Evolutionary conservation across 495 filamentous ascomycete species (phyloP).

Genomic region (Annulohypoxylon moriforme): DNA sequence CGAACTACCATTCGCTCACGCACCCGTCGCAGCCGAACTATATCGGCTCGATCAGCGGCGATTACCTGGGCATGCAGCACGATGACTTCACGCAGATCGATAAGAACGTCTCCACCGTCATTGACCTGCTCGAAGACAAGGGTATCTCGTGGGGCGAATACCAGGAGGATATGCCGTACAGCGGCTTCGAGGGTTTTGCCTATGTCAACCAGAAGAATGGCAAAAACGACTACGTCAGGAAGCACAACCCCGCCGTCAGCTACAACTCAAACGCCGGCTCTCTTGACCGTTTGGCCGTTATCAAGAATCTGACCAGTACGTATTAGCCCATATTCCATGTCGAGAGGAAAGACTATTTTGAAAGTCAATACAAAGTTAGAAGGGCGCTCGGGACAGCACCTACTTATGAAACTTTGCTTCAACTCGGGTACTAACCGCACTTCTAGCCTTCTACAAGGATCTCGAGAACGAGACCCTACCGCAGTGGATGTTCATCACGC

Average conservation of each 20-base stretch:
- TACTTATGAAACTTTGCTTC: background rate
- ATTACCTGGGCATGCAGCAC: slow-evolving; percentile 75
- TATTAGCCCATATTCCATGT: background rate
- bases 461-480: slow-evolving; percentile 67
- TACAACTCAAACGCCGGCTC: slow-evolving; percentile 69
- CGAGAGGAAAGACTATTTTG: background rate
- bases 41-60: slow-evolving; percentile 69
- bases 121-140: slow-evolving; percentile 75
- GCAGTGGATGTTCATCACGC: slow-evolving; percentile 80
- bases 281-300: slow-evolving; percentile 64
- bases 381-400: background rate
- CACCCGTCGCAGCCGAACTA: slow-evolving; percentile 82
- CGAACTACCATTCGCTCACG: slow-evolving; percentile 71
- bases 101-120: slow-evolving; percentile 72
- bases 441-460: slow-evolving; percentile 64
- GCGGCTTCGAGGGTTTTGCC: slow-evolving; percentile 69
- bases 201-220: slow-evolving; percentile 64
- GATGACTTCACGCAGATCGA: slow-evolving; percentile 69
- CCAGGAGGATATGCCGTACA: slow-evolving; percentile 75
- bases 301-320: slow-evolving; percentile 72
- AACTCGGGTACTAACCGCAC: background rate
- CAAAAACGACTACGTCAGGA: slow-evolving; percentile 77
- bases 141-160: slow-evolving; percentile 76
- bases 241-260: slow-evolving; percentile 75
- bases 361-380: background rate